A percentile compares a stretch with the other conserved stretches of the same genome.
Conservation (phyloP, 2,329 filamentous ascomycete genomes). For the Diaporthe longicolla region DNA sequence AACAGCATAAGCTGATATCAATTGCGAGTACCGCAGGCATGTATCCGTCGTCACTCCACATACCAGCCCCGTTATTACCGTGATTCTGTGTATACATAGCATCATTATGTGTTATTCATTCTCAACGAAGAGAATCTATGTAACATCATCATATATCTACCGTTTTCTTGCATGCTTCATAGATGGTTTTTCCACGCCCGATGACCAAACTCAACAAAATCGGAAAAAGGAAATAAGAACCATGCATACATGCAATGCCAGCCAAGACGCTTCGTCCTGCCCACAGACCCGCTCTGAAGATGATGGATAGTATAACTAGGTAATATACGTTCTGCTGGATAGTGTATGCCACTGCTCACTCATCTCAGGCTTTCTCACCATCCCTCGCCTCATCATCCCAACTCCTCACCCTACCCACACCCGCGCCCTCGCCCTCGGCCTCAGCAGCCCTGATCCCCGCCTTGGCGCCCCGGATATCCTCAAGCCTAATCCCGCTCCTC, state of each 20-base stretch:
- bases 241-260: constrained; percentile 22
- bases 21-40: background rate
- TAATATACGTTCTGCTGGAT: background rate
- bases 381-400: constrained; percentile 43
- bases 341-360: background rate
- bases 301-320: background rate
- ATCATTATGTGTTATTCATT: background rate
- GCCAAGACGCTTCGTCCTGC: background rate
- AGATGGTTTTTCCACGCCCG: background rate
- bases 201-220: background rate
- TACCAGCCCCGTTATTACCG: too few relatives aligned
- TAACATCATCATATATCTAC: background rate
- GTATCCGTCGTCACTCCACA: background rate
- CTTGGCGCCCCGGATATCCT: constrained; percentile 65
- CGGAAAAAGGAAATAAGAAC: too few relatives aligned
- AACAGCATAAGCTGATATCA: background rate
- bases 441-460: constrained; percentile 50
- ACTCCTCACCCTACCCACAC: constrained; percentile 42
- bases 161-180: background rate
- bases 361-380: constrained; percentile 18
- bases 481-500: constrained; percentile 78
- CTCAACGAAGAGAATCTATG: constrained; percentile 18
- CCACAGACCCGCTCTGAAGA: background rate
- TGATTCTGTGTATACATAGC: too few relatives aligned
- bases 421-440: constrained; percentile 19